Percentiles rank a stretch among this genome's conserved stretches.
Conservation (phyloP, 176 grass and related monocot genomes). For the Alopecurus myosuroides region DNA sequence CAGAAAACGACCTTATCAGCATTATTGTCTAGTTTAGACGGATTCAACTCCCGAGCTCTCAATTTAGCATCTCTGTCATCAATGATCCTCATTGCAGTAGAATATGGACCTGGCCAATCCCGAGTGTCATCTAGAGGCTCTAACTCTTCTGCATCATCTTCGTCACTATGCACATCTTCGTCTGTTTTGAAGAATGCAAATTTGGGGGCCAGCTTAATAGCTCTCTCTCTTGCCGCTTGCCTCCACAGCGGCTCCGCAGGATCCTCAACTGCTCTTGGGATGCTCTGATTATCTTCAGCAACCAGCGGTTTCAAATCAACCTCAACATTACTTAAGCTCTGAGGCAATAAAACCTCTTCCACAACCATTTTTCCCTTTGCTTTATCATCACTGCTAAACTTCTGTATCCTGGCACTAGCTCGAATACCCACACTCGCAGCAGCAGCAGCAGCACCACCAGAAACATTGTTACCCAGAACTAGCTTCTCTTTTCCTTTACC, state of each 20-base stretch:
- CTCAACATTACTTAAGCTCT: neutral
- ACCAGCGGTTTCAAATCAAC: conserved; percentile 4
- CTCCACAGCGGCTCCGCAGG: neutral
- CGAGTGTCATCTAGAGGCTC: conserved; percentile 31
- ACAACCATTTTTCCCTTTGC: conserved; percentile 51
- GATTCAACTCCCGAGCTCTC: conserved; percentile 49
- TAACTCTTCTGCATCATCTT: conserved; percentile 36
- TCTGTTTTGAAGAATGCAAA: conserved; percentile 83
- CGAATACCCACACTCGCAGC: neutral
- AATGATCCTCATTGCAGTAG: conserved; percentile 73
- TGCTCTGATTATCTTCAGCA: neutral
- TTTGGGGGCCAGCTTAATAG: conserved; percentile 68
- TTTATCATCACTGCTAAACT: conserved; percentile 33
- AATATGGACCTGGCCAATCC: conserved; percentile 89
- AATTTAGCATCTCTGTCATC: conserved; percentile 59
- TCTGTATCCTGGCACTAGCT: neutral
- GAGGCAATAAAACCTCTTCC: conserved; percentile 33
- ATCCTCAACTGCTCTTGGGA: neutral
- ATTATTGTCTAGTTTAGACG: conserved; percentile 24
- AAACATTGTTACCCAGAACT: conserved; percentile 28
- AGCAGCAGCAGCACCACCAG: neutral
- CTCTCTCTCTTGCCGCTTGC: conserved; percentile 48
- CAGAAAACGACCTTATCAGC: conserved; percentile 45
- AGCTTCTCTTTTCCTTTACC: conserved; percentile 20
- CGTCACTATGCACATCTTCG: conserved; percentile 41